These are phyloP conservation scores for Endothia cerciana DNA, from an alignment of 2,329 filamentous ascomycete genomes.

Conservation along the genomic window DNA sequence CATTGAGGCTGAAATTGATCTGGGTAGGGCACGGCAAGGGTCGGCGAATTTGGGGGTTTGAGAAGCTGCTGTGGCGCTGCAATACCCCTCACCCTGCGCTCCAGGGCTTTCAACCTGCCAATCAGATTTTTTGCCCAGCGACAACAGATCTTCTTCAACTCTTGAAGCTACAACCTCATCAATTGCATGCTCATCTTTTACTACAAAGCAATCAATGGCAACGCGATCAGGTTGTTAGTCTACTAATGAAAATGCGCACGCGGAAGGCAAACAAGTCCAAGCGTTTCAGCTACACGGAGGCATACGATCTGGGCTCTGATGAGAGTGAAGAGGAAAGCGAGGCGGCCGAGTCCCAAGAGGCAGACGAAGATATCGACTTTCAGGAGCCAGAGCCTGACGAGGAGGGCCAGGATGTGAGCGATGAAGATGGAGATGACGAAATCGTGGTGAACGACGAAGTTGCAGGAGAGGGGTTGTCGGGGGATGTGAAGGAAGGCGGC, in stretches of 20 bases:
- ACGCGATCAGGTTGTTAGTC: neutral
- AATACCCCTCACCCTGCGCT: neutral
- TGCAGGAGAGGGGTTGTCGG: neutral
- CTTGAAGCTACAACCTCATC: neutral
- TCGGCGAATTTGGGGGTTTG: no score
- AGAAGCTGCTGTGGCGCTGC: neutral
- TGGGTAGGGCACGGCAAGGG: neutral
- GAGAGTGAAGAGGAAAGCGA: conserved; percentile 24
- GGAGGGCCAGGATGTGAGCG: conserved; percentile 8
- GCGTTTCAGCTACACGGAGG: conserved; percentile 22
- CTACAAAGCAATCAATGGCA: neutral
- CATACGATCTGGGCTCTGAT: conserved; percentile 22
- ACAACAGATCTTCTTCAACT: neutral
- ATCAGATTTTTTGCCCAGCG: neutral
- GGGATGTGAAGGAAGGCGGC: neutral
- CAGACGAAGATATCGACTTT: conserved; percentile 12
- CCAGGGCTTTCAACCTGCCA: neutral
- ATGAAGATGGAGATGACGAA: conserved; percentile 4
- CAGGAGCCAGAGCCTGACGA: neutral
- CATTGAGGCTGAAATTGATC: neutral
- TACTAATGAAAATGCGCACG: conserved; percentile 23
- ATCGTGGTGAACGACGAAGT: neutral
- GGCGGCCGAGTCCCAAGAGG: conserved; percentile 10
- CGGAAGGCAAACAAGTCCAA: conserved; percentile 27
- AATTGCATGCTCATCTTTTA: neutral